Evolutionary conservation across 148 eudicot genomes (phyloP), one percentile per base, ranked within the genome.

Genomic region (Pouteria glomerata): DNA sequence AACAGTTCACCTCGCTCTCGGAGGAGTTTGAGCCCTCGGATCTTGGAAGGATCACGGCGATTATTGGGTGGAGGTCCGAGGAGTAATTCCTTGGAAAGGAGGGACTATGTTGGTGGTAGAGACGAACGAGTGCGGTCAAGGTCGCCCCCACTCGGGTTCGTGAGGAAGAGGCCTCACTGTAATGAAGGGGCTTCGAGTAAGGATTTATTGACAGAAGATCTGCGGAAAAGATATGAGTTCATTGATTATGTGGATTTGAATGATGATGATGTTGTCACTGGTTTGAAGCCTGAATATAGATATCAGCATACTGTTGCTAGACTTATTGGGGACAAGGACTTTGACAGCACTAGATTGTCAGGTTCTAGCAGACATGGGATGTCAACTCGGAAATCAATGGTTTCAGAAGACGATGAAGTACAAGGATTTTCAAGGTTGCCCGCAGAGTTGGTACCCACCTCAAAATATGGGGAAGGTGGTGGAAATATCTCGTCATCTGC

Each of bases 391-490:
- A 63, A 76, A 50, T 44, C 62, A 3, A 37, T 77, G 48, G 62
- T 66, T 56, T 67, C 69, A 41, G 74, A 81, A 76, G 73, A 72
- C 26, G 34, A 69, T 44, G 24, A 52, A 23, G 69, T 21, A 29
- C 29, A 66, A 18, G 35, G 57, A 42, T 51, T 42, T 15, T 45
- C 34, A 52, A 70, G 77, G 73, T 39, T 71, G 57, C 73, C 60
- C 31, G 26, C 57, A 31, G 81, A 81, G 42, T 62, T 65, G 62
- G 71, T 63, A 65, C 48, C 60, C 30, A 56, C 48, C 24, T 73
- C 77, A 57, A 73, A 57, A 21, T 75, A 74, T 69, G 72, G 56
- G 55, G 73, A 73, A 69, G 35, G 66, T 58, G 50, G 76, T 68
- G 78, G 70, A 34, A 63, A 69, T 53, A 34, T 82, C 37, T 55